These are phyloP conservation scores for Rhododendron williamsianum DNA, from an alignment of 148 eudicot genomes.

Conservation along the genomic window DNA sequence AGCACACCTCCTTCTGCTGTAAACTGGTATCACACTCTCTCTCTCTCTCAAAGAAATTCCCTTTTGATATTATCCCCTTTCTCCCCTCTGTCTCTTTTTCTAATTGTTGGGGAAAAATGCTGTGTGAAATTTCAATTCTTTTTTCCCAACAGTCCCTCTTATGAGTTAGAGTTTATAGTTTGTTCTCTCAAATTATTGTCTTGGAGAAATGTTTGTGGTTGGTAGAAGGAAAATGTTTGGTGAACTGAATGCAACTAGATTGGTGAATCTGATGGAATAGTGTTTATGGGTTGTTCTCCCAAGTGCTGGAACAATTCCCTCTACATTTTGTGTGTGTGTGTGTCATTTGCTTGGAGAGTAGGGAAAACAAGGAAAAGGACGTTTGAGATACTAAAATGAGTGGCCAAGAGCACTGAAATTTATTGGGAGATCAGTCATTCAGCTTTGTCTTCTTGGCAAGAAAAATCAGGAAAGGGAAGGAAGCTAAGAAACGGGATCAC, in stretches of 20 bases:
- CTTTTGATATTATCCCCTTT: neutral
- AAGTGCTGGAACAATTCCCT: neutral
- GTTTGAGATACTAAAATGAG: conserved; percentile 5
- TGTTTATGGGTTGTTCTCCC: neutral
- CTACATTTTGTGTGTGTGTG: neutral
- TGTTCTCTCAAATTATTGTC: neutral
- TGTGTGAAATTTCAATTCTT: neutral
- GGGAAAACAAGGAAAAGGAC: neutral
- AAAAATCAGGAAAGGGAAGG: neutral
- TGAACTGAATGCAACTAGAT: neutral
- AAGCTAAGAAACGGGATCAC: neutral
- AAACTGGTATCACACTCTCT: conserved; percentile 38
- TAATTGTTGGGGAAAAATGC: neutral
- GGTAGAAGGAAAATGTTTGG: neutral
- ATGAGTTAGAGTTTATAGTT: neutral
- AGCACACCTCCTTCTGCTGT: conserved; percentile 40
- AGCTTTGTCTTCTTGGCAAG: neutral
- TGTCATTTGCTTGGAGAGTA: too few species aligned
- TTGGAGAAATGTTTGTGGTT: neutral
- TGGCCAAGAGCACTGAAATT: neutral
- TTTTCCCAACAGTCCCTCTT: neutral
- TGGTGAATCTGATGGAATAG: neutral
- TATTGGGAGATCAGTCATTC: neutral
- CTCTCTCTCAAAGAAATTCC: neutral
- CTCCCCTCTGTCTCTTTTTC: neutral